Base-by-base conservation (phyloP, 352 stramenopile genomes). In the Phytophthora tentaculata region DNA sequence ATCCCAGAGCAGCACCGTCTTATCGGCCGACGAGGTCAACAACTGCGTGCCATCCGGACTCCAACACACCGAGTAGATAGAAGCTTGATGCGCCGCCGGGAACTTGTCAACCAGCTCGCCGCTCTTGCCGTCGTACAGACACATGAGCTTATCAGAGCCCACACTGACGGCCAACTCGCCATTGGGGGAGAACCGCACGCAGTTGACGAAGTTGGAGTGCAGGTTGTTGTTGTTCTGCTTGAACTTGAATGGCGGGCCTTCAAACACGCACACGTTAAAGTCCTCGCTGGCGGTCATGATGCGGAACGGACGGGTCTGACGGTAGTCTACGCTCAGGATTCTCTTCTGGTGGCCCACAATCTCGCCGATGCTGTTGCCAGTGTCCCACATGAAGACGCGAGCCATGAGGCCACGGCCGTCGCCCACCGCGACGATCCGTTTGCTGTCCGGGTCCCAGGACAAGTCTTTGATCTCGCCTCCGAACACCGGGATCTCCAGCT, bases 131-230 rank as follows among this genome's bases (percentile, higher is more conserved):
- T 99, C 95, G 74, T 98, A 99, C 20, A 99, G 80, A 61, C 80
- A 90, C 70, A 99, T 97, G 68, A 92, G 87, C 67, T 98, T 98
- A 81, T 99, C 97, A 9, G 90, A 97, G 24, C 93, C 94, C 17
- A 98, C 97, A 52, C 90, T 98, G 12, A 97, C 93, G 1, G 98
- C 86, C 14, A 92, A 67, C 26, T 86, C 83, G 39, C 97, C 97
- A 70, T 98, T 84, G 0, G 87, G 86, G 53, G 91, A 97, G 82
- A 98, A 99, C 20, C 95, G 82, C 43, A 99, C 83, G 62, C 88
- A 96, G 78, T 99, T 98, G 60, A 99, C 93, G 66, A 98, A 98
- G 80, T 98, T 98, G 6, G 80, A 91, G 84, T 99, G 97, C 61
- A 90, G 73, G 69, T 89, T 89, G 70, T 97, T 97, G 76, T 92